Evolutionary conservation across 1,139 yeast species (phyloP).

Genomic region (Blastobotrys elegans): DNA sequence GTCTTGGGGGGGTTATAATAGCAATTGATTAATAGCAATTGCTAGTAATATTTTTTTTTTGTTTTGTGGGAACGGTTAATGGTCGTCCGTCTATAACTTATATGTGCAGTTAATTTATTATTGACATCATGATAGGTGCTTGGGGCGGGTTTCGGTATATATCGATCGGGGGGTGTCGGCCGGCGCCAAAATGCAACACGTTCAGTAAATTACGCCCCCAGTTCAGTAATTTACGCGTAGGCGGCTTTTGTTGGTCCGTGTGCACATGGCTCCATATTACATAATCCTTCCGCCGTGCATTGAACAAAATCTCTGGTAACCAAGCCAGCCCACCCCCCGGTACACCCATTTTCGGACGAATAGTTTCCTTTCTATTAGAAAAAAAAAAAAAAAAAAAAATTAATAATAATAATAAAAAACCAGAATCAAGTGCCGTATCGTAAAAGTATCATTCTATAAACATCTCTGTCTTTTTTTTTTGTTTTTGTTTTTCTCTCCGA

Average conservation of each 20-base stretch:
- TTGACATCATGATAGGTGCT: background rate
- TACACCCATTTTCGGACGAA: no score
- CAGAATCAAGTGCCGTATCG: no score
- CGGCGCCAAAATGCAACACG: background rate
- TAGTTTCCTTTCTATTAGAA: no score
- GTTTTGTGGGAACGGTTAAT: background rate
- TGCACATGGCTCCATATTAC: no score
- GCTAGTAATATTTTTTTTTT: background rate
- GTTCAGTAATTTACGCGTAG: slow-evolving; percentile 14
- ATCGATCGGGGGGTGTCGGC: no score
- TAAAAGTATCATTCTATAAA: no score
- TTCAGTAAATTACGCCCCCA: slow-evolving; percentile 11
- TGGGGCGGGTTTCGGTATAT: background rate
- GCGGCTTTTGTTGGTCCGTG: slow-evolving; percentile 3
- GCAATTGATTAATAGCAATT: background rate
- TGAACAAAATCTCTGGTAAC: no score
- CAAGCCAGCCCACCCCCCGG: no score
- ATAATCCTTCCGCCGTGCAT: no score
- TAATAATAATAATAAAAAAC: no score
- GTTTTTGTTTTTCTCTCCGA: background rate
- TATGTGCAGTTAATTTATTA: background rate
- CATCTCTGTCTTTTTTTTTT: background rate
- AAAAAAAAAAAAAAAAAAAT: no score
- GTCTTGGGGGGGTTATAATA: background rate
- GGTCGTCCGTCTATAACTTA: background rate